Evolutionary conservation across 768 basidiomycete species (phyloP).

Genomic region (Sarcomyxa edulis): DNA sequence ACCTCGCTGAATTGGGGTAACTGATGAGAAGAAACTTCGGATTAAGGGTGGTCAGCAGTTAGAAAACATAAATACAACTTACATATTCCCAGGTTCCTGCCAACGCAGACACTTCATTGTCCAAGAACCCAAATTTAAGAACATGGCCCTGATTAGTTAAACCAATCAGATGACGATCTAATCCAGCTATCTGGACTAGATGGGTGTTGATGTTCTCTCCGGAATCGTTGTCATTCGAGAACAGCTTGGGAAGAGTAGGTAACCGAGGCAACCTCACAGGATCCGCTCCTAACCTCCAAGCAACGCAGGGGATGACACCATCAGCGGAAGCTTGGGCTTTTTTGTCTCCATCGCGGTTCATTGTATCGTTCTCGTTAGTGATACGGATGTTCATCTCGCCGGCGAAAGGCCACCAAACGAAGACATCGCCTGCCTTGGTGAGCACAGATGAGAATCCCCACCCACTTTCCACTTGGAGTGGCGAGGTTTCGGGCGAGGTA

Average conservation of each 20-base stretch:
- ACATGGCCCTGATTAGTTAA: conserved; percentile 80
- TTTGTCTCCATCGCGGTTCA: conserved; percentile 39
- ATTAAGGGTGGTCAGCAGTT: conserved; percentile 1
- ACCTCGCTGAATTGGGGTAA: conserved; percentile 71
- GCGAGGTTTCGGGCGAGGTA: conserved; percentile 28
- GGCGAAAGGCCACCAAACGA: conserved; percentile 68
- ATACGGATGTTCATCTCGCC: conserved; percentile 35
- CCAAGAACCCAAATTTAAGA: conserved; percentile 50
- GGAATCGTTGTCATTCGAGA: conserved; percentile 18
- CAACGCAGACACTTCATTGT: conserved; percentile 29
- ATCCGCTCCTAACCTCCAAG: conserved; percentile 51
- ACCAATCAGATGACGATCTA: conserved; percentile 69
- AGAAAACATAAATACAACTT: conserved; percentile 17
- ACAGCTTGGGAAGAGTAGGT: conserved; percentile 53
- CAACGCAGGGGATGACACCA: conserved; percentile 50
- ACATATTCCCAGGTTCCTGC: conserved; percentile 70
- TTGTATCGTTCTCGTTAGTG: conserved; percentile 30
- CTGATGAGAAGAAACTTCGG: conserved; percentile 30
- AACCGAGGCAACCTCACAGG: conserved; percentile 57
- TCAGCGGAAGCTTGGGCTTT: conserved; percentile 28
- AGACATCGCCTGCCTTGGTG: conserved; percentile 64
- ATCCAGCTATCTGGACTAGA: conserved; percentile 77
- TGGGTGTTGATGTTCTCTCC: conserved; percentile 25
- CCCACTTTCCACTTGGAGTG: conserved; percentile 69
- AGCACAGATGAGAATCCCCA: conserved; percentile 78